These are phyloP conservation scores for Zarea fungicola DNA, from an alignment of 2,329 filamentous ascomycete species.

Conservation along the genomic window DNA sequence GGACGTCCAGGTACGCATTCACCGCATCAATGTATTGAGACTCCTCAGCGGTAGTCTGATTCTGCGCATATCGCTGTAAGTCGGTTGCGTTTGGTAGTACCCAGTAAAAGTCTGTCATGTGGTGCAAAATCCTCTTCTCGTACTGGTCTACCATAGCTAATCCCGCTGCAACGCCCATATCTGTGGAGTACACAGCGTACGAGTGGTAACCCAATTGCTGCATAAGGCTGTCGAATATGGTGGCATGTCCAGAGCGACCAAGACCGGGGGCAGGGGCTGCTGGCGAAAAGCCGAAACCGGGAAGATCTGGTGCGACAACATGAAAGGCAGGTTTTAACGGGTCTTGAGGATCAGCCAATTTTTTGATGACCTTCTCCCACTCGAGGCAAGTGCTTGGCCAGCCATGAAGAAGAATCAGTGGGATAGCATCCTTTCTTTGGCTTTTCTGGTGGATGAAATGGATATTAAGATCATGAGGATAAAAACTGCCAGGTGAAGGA, in stretches of 20 bases:
- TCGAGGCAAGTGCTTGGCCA: constrained; percentile 1
- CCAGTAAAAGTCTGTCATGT: neutral
- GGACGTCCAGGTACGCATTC: neutral
- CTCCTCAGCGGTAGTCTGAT: neutral
- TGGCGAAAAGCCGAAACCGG: neutral
- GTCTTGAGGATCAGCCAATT: neutral
- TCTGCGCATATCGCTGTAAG: neutral
- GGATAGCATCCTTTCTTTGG: neutral
- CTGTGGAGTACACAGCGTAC: constrained; percentile 1
- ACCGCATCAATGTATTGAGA: neutral
- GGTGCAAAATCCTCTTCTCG: neutral
- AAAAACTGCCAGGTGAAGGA: neutral
- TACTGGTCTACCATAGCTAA: neutral
- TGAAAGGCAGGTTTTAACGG: neutral
- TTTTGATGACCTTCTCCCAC: neutral
- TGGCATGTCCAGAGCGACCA: neutral
- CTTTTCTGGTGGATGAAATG: constrained; percentile 3
- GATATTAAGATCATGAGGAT: neutral
- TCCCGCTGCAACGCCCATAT: neutral
- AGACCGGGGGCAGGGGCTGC: neutral
- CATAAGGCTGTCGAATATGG: neutral
- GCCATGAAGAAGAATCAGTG: neutral
- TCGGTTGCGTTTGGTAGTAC: neutral
- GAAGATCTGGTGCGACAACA: constrained; percentile 2
- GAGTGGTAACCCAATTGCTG: neutral